Evolutionary conservation across 2,329 filamentous ascomycete genomes (phyloP).

Genomic region (Magnaporthiopsis rhizophila): DNA sequence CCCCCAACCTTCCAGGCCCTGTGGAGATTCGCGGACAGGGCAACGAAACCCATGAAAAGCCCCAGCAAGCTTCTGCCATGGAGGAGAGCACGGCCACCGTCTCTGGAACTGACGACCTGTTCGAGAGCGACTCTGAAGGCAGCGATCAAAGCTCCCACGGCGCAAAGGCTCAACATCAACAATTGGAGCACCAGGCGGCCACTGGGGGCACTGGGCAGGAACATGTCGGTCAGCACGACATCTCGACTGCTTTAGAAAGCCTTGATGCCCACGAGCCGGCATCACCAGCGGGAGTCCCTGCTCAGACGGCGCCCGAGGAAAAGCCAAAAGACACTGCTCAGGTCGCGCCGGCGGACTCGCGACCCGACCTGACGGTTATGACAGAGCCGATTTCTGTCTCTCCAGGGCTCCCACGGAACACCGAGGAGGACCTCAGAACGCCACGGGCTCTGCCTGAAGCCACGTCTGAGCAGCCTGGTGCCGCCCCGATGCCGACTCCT

Average conservation of each 20-base stretch:
- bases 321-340: not conserved
- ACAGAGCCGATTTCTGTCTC: not conserved
- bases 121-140: constrained; percentile 17
- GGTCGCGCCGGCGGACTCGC: not conserved
- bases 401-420: not conserved
- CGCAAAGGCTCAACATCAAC: not conserved
- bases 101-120: constrained; percentile 25
- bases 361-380: constrained; percentile 8
- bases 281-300: not conserved
- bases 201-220: no score
- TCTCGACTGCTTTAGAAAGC: not conserved
- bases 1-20: no score
- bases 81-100: constrained; percentile 23
- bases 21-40: no score
- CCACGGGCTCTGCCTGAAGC: constrained; percentile 7
- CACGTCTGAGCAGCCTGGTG: not conserved
- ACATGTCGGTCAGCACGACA: not conserved
- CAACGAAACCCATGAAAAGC: no score
- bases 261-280: not conserved
- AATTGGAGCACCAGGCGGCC: not conserved
- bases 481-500: constrained; percentile 9
- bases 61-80: constrained; percentile 8
- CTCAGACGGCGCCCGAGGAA: not conserved
- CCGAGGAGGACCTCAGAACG: not conserved
- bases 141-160: not conserved